These are phyloP conservation scores for Dimocarpus longan DNA, from an alignment of 345 rosid genomes.

Conservation along the genomic window DNA sequence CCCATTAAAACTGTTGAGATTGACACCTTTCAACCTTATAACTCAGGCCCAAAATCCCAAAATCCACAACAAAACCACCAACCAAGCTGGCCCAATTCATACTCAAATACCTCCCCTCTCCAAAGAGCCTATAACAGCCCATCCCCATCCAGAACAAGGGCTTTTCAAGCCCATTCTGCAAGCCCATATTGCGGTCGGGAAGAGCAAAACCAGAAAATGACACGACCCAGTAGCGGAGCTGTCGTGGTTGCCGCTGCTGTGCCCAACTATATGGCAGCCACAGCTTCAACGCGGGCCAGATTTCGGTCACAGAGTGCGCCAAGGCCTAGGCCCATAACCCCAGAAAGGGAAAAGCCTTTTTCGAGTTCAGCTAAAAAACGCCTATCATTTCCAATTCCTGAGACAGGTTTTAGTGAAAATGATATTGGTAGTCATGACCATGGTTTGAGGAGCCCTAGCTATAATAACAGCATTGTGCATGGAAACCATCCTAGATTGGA, in stretches of 20 bases:
- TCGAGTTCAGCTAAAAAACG: conserved; percentile 41
- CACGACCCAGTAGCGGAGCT: not conserved
- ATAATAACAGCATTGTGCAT: conserved; percentile 24
- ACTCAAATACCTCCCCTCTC: conserved; percentile 28
- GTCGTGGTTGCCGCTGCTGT: not conserved
- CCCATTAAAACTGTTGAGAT: conserved; percentile 71
- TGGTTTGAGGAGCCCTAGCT: conserved; percentile 37
- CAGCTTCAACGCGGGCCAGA: conserved; percentile 68
- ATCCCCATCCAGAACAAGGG: conserved; percentile 32
- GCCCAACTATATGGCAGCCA: conserved; percentile 84
- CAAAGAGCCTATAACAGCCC: conserved; percentile 23
- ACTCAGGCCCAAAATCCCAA: conserved; percentile 31
- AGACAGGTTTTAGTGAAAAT: conserved; percentile 11
- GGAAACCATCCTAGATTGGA: conserved; percentile 30
- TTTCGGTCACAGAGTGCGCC: conserved; percentile 70
- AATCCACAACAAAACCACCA: conserved; percentile 32
- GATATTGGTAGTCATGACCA: conserved; percentile 19
- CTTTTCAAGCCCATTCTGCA: conserved; percentile 39
- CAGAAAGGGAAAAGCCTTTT: conserved; percentile 36
- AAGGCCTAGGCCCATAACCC: conserved; percentile 54
- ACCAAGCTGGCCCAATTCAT: conserved; percentile 32
- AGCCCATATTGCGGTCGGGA: conserved; percentile 48
- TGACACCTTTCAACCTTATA: conserved; percentile 48
- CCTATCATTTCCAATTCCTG: conserved; percentile 38
- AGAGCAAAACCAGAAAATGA: conserved; percentile 21